phyloP scores from a whole-genome alignment of 2,329 filamentous ascomycete genomes.

The Chalara sp. region DNA sequence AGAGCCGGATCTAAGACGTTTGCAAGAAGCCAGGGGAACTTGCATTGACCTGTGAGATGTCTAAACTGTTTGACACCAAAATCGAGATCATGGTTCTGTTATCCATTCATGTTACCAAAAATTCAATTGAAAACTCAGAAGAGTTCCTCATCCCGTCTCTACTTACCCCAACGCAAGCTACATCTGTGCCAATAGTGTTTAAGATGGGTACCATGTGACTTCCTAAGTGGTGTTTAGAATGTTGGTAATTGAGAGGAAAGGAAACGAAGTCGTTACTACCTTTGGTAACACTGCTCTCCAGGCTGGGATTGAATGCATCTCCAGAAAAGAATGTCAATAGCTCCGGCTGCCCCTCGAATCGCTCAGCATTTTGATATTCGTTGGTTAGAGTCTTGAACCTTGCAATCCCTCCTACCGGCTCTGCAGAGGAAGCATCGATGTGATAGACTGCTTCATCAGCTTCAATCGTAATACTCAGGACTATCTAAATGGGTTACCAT shows the following conservation, averaged over 20 bases:
- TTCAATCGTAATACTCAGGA: neutral
- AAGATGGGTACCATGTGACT: conserved; percentile 11
- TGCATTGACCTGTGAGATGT: conserved; percentile 7
- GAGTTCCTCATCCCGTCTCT: neutral
- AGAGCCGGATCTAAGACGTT: conserved; percentile 11
- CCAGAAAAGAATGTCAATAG: conserved; percentile 10
- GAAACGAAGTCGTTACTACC: neutral
- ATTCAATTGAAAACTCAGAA: neutral
- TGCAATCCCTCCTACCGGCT: conserved; percentile 11
- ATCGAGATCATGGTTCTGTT: conserved; percentile 10
- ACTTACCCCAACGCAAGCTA: conserved; percentile 9
- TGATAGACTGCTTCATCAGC: conserved; percentile 5
- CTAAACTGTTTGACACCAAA: conserved; percentile 11
- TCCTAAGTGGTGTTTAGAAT: neutral
- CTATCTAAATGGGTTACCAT: conserved; percentile 1
- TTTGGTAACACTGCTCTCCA: conserved; percentile 11
- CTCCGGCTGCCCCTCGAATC: conserved; percentile 6
- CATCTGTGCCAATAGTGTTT: conserved; percentile 9
- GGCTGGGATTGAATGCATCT: conserved; percentile 11
- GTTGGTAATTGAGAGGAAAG: neutral
- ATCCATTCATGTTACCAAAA: neutral
- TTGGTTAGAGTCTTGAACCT: conserved; percentile 10
- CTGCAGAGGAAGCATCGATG: conserved; percentile 11
- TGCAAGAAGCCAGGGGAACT: conserved; percentile 10
- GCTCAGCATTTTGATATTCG: conserved; percentile 5